Evolutionary conservation across 148 eudicot species (phyloP), one percentile per base, ranked within the genome.

Genomic region (Mesembryanthemum crystallinum): DNA sequence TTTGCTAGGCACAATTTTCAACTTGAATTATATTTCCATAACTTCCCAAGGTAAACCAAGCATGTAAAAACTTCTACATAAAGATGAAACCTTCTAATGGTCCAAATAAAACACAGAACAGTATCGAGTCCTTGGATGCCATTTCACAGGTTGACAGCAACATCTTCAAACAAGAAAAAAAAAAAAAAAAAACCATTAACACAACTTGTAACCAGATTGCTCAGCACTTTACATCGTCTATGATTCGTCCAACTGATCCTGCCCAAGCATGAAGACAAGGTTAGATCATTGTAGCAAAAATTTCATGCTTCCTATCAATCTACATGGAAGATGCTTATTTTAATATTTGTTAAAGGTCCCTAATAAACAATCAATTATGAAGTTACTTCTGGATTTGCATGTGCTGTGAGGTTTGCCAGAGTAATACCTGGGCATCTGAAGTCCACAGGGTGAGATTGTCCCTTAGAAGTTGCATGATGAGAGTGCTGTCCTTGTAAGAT

Each of bases 361-460:
- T 52, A 12, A 20, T 1, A 15, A 33, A 4, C 17, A 33, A 49
- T 25, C 32, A 18, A 32, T 68, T 25, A 60, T 67, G 54, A 14
- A 66, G 55, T 54, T 24, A 45, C 39, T 32, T 25, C 66, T 74
- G 33, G 62, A 28, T 17, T 62, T 79, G 72, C 75, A 70, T 52
- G 60, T 27, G 45, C 10, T 0, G 4, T 60, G 47, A 35, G 37
- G n/a, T 25, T 15, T 21, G 77, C 17, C 23, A 60, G 42, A 61
- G 75, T 30, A 27, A 59, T 47, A 85, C 87, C 83, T 82, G 87
- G 72, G 57, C 67, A 76, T 85, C 87, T 14, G 87, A 85, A 64
- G 87, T 85, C 87, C 87, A 85, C n/a, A 85, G 83, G 39, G 85
- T 85, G 78, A 85, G 83, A 64, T 85, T 85, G 79, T 85, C 85